A percentile compares a stretch with the other conserved stretches of the same genome.
phyloP scores from a whole-genome alignment of 768 basidiomycete genomes.

The Kwoniella sp. region DNA sequence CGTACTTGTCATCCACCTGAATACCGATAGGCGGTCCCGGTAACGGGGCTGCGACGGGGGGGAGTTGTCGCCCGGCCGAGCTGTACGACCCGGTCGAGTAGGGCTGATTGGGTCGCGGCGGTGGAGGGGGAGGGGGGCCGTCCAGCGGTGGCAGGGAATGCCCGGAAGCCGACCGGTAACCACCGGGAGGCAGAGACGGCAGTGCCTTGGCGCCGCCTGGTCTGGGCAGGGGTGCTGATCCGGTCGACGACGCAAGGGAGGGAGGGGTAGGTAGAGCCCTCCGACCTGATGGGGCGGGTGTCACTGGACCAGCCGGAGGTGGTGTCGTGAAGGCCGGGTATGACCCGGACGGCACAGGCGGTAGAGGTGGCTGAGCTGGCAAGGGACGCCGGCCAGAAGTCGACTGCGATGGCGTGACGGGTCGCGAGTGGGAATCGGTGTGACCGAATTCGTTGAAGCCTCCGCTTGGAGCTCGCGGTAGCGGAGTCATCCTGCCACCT shows the following conservation, averaged over 20 bases:
- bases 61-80: too few relatives aligned
- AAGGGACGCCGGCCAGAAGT: conserved; percentile 15
- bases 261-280: conserved; percentile 26
- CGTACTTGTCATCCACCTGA: neutral
- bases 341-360: conserved; percentile 3
- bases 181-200: conserved; percentile 13
- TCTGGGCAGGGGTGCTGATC: conserved; percentile 16
- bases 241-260: neutral
- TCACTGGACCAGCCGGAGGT: neutral
- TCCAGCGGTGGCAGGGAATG: too few relatives aligned
- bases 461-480: conserved; percentile 13
- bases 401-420: conserved; percentile 1
- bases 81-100: conserved; percentile 2
- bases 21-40: neutral
- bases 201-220: conserved; percentile 14
- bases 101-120: conserved; percentile 4
- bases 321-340: conserved; percentile 1
- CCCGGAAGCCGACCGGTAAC: too few relatives aligned
- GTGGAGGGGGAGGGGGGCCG: conserved; percentile 9
- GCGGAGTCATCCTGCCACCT: too few relatives aligned
- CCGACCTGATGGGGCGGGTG: conserved; percentile 2
- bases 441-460: conserved; percentile 17
- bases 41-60: neutral
- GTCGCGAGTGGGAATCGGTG: neutral
- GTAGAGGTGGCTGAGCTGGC: conserved; percentile 16